These are phyloP conservation scores for Andrographis paniculata DNA, from an alignment of 305 asterid species.

Conservation along the genomic window DNA sequence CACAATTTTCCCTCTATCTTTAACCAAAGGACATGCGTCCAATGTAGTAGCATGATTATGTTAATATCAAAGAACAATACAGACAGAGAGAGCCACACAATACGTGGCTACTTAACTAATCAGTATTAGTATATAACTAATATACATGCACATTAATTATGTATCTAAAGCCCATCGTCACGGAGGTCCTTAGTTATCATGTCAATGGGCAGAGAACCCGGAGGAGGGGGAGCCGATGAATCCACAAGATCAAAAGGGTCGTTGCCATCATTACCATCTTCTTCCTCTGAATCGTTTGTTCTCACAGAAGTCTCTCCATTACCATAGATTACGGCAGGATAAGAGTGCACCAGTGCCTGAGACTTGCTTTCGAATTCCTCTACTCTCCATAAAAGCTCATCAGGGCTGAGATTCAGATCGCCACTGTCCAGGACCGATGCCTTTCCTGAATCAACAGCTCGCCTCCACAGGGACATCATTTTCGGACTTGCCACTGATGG, in stretches of 20 bases:
- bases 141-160: too few relatives aligned
- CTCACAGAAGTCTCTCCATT: slow-evolving; percentile 8
- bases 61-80: too few relatives aligned
- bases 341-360: slow-evolving; percentile 64
- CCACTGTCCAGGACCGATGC: slow-evolving; percentile 59
- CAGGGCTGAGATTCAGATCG: slow-evolving; percentile 52
- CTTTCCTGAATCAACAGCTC: slow-evolving; percentile 61
- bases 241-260: slow-evolving; percentile 36
- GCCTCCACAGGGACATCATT: slow-evolving; percentile 67
- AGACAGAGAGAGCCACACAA: too few relatives aligned
- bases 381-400: slow-evolving; percentile 59
- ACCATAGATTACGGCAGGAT: slow-evolving; percentile 50
- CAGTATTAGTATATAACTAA: too few relatives aligned
- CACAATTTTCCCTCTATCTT: too few relatives aligned
- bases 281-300: slow-evolving; percentile 19
- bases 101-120: too few relatives aligned
- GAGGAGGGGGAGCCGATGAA: slow-evolving; percentile 44
- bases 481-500: slow-evolving; percentile 45
- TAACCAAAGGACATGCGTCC: too few relatives aligned
- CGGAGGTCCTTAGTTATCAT: slow-evolving; percentile 32
- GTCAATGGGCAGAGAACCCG: slow-evolving; percentile 77
- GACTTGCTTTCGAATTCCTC: slow-evolving; percentile 65
- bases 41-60: too few relatives aligned
- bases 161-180: slow-evolving; percentile 23
- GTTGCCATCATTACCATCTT: slow-evolving; percentile 10